Evolutionary conservation across 768 basidiomycete genomes (phyloP).

Genomic region (Crucibulum laeve): DNA sequence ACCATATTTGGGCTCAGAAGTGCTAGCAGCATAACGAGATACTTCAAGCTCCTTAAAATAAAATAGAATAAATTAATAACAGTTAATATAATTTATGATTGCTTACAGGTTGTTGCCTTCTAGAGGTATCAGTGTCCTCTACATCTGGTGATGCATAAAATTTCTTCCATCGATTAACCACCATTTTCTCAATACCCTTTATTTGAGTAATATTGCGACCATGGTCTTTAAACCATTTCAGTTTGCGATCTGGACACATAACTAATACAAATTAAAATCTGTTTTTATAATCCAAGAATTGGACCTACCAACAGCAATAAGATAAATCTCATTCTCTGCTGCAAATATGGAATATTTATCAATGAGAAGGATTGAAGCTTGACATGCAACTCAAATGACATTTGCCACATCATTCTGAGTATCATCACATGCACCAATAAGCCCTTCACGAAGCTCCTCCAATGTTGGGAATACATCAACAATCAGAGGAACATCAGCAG

Average conservation of each 20-base stretch:
- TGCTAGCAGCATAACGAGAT: not conserved
- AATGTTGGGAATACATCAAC: not conserved
- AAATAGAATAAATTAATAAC: not conserved
- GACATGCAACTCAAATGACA: not conserved
- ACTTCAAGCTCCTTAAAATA: not conserved
- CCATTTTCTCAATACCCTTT: not conserved
- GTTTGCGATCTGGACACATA: slow-evolving; percentile 13
- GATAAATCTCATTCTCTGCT: no score
- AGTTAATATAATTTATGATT: not conserved
- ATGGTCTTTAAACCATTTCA: slow-evolving; percentile 15
- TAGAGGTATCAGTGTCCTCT: not conserved
- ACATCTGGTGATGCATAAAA: not conserved
- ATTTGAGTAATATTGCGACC: not conserved
- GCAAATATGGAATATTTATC: not conserved
- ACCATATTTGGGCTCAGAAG: not conserved
- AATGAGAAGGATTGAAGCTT: not conserved
- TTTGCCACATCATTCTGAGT: not conserved
- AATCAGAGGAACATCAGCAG: not conserved
- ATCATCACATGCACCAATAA: not conserved
- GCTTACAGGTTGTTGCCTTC: no score
- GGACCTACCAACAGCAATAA: not conserved
- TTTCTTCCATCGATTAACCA: not conserved
- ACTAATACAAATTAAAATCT: not conserved
- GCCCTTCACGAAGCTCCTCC: not conserved
- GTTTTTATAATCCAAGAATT: not conserved